phyloP scores from a whole-genome alignment of 495 filamentous ascomycete species.

The Tuber magnatum region DNA sequence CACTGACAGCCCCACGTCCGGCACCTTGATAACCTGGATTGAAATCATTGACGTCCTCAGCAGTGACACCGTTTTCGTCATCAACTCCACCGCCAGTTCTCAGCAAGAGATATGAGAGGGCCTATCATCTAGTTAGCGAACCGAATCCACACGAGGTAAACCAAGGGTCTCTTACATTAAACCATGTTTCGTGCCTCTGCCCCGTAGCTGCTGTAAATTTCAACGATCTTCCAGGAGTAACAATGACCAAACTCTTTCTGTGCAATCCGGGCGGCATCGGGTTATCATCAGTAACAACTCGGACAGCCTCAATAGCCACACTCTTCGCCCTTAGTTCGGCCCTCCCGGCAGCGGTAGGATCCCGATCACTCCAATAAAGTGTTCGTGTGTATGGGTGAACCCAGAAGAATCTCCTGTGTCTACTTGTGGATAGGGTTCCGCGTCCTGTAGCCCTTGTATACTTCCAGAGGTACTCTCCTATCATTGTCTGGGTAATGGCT shows the following conservation, averaged over 20 bases:
- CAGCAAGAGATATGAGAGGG: slow-evolving; percentile 82
- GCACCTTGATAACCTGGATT: slow-evolving; percentile 61
- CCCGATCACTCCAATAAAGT: slow-evolving; percentile 90
- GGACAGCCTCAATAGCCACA: slow-evolving; percentile 85
- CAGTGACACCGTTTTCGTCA: slow-evolving; percentile 48
- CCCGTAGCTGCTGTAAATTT: slow-evolving; percentile 91
- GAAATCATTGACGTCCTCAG: slow-evolving; percentile 80
- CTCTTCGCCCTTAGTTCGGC: slow-evolving; percentile 83
- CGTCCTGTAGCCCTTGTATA: slow-evolving; percentile 90
- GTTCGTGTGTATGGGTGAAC: slow-evolving; percentile 96
- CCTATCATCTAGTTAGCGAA: slow-evolving; percentile 40
- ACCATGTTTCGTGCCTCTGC: slow-evolving; percentile 96
- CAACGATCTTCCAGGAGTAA: slow-evolving; percentile 79
- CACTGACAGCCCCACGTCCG: slow-evolving; percentile 54
- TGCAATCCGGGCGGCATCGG: slow-evolving; percentile 90
- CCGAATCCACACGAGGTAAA: neutral
- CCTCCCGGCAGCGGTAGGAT: slow-evolving; percentile 70
- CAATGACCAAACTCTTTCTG: slow-evolving; percentile 80
- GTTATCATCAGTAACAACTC: slow-evolving; percentile 93
- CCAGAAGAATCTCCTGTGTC: slow-evolving; percentile 97
- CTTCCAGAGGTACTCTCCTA: slow-evolving; percentile 97
- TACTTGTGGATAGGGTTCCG: slow-evolving; percentile 72
- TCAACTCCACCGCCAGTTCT: slow-evolving; percentile 58
- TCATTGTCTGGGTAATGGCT: slow-evolving; percentile 99
- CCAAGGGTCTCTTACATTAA: slow-evolving; percentile 51